phyloP scores from a whole-genome alignment of 306 rosid genomes.

The Gastrolobium bilobum region DNA sequence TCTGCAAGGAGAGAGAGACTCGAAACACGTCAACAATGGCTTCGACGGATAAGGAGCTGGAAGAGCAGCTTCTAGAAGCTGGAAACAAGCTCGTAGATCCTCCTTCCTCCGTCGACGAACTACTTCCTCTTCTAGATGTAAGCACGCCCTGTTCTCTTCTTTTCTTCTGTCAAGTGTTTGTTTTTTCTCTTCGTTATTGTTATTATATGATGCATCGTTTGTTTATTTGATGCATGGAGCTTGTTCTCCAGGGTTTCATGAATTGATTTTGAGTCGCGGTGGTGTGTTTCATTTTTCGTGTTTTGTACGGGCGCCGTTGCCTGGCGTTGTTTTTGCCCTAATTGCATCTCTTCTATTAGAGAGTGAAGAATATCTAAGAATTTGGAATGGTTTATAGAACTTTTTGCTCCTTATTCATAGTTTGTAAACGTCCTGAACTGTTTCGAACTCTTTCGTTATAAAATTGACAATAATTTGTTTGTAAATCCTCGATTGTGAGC shows the following conservation, averaged over 20 bases:
- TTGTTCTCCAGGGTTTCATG: slow-evolving; percentile 22
- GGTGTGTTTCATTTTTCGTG: background rate
- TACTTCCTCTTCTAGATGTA: slow-evolving; percentile 81
- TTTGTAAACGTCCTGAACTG: background rate
- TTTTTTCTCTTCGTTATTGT: background rate
- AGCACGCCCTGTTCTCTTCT: slow-evolving; percentile 28
- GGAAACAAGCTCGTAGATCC: slow-evolving; percentile 73
- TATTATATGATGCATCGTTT: background rate
- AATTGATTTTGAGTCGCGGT: slow-evolving; percentile 33
- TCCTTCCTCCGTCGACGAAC: slow-evolving; percentile 69
- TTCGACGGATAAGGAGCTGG: slow-evolving; percentile 73
- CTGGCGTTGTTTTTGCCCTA: slow-evolving; percentile 1
- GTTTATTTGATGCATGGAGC: slow-evolving; percentile 1
- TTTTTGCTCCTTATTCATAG: background rate
- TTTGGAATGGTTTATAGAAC: background rate
- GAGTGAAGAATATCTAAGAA: background rate
- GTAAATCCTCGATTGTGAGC: slow-evolving; percentile 1
- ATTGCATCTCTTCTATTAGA: background rate
- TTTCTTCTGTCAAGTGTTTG: background rate
- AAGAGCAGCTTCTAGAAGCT: slow-evolving; percentile 74
- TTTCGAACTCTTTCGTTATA: background rate
- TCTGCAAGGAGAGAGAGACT: slow-evolving; percentile 49
- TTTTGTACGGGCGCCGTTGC: background rate
- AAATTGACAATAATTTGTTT: background rate
- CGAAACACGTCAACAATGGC: slow-evolving; percentile 62